A percentile compares a stretch with the other conserved stretches of the same genome.
Conservation (phyloP, 148 eudicot genomes). For the Chenopodium album region DNA sequence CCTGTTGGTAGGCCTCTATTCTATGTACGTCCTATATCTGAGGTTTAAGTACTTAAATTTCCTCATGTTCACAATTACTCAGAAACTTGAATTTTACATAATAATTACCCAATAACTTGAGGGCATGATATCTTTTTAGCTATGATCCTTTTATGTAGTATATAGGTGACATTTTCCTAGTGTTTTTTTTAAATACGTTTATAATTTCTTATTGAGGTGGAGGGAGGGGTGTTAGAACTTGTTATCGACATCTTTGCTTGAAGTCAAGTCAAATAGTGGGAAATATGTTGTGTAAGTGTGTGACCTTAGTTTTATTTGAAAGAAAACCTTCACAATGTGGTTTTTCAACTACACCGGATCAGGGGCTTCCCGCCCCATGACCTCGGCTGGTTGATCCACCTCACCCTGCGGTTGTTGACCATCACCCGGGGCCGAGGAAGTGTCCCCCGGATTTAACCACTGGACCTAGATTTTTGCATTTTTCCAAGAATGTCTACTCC, state of each 20-base stretch:
- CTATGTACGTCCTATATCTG: neutral
- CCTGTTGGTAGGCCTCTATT: constrained; percentile 66
- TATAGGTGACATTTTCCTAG: neutral
- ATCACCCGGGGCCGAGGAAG: no score
- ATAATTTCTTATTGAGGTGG: neutral
- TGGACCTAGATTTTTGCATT: no score
- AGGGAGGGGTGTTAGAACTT: neutral
- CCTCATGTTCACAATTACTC: neutral
- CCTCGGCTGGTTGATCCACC: no score
- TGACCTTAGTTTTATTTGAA: neutral
- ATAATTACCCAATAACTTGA: neutral
- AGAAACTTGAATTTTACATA: neutral
- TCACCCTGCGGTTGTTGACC: no score
- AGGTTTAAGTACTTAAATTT: neutral
- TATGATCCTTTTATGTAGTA: neutral
- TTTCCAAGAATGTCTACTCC: no score
- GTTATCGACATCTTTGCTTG: neutral
- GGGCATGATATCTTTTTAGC: neutral
- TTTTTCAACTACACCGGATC: no score
- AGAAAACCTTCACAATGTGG: no score
- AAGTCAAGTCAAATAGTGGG: neutral
- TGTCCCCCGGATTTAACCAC: no score
- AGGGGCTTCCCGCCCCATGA: no score
- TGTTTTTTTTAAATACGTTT: neutral
- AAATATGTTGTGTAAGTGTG: neutral